Evolutionary conservation across 805 yeast genomes (phyloP).

Genomic region (Kodamaea restingae): DNA sequence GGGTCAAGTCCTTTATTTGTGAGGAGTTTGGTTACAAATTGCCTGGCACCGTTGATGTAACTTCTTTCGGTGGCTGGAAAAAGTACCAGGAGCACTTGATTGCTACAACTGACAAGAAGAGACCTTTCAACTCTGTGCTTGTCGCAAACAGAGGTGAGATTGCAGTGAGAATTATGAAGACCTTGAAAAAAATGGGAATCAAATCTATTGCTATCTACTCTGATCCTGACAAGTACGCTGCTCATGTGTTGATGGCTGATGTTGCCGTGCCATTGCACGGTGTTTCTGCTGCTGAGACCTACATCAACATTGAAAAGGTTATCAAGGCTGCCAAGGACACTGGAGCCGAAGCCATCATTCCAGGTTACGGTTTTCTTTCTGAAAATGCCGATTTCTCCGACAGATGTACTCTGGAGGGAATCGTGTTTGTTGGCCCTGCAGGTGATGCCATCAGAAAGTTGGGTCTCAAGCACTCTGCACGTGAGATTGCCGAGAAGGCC

Average conservation of each 20-base stretch:
- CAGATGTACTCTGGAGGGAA: constrained; percentile 74
- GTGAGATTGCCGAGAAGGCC: constrained; percentile 89
- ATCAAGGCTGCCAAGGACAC: constrained; percentile 79
- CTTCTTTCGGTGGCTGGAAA: constrained; percentile 88
- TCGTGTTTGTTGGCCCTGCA: constrained; percentile 93
- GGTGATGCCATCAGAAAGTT: constrained; percentile 88
- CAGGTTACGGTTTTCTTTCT: constrained; percentile 95
- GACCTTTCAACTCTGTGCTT: constrained; percentile 76
- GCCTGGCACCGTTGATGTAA: constrained; percentile 73
- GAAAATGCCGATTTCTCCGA: constrained; percentile 97
- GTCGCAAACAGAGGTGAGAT: constrained; percentile 98
- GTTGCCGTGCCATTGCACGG: constrained; percentile 78
- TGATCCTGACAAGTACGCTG: constrained; percentile 83
- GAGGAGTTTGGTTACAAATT: constrained; percentile 81
- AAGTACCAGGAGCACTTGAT: constrained; percentile 45
- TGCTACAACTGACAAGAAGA: constrained; percentile 21
- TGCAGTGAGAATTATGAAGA: constrained; percentile 89
- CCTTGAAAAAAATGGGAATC: constrained; percentile 76
- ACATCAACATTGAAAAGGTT: constrained; percentile 79
- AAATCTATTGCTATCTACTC: constrained; percentile 85
- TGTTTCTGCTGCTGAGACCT: constrained; percentile 83
- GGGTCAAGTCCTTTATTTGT: constrained; percentile 92
- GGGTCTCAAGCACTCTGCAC: constrained; percentile 94
- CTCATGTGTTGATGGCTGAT: constrained; percentile 83
- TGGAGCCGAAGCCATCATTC: constrained; percentile 91